Evolutionary conservation across 2,329 filamentous ascomycete species (phyloP), one percentile per base, ranked within the genome.

Genomic region (Neopestalotiopsis clavispora): DNA sequence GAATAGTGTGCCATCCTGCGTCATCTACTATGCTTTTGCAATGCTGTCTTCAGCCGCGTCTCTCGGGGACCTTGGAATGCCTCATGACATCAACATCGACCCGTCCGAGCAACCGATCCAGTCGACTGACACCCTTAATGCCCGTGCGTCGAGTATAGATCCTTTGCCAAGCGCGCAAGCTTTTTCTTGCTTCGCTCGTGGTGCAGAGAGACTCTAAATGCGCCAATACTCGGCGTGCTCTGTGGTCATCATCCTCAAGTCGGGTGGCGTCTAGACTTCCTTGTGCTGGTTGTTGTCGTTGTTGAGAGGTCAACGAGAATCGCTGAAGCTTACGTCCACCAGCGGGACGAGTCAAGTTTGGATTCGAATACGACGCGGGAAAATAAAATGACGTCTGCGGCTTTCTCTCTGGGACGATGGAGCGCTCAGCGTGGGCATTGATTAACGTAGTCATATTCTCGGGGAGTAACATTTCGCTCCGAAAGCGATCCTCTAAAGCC

Each of bases 401-500:
- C 28, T 14, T 34, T 14, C 13, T 14, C 17, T 63, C 42, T 13
- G 66, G 40, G 17, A 67, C 20, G n/a, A 62, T 40, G 0, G 72
- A 72, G 12, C 70, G 69, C 56, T 73, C 70, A 10, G 71, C 72
- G 49, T 77, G 71, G 2, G 72, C 75, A 4, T 66, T 58, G 13
- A 75, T 69, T 4, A 78, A 69, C 1, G 66, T 71, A 1, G 68
- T 52, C 4, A 79, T 64, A 62, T 76, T 80, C 7, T 72, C 70
- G 0, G 74, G 70, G 4, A 75, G 68, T 28, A 85, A 75, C 30
- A 75, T 73, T 71, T 86, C 84, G 69, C 79, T 83, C 67, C 81
- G 82, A 71, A 85, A 83, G n/a, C 82, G 84, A 77, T 91, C 89
- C 65, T 86, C 82, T 0, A 91, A 77, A 2, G 87, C 79, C 65